A percentile compares a stretch with the other conserved stretches of the same genome.
phyloP scores from a whole-genome alignment of 192 early-diverging fungal species.

The Podochytrium sp. region DNA sequence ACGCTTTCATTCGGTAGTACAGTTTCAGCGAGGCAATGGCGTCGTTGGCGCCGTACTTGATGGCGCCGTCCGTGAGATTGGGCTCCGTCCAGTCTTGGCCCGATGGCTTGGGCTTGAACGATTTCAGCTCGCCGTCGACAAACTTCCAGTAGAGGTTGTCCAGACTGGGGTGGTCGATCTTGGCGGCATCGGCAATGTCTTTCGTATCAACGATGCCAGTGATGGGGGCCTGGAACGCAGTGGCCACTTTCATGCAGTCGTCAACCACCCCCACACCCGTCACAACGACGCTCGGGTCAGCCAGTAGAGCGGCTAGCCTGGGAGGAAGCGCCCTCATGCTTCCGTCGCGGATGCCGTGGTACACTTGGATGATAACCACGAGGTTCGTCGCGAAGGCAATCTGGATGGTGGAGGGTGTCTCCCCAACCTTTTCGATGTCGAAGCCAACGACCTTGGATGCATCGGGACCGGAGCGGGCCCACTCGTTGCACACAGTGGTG shows the following conservation, averaged over 20 bases:
- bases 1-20: no score
- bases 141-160: neutral
- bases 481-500: no score
- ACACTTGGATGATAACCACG: neutral
- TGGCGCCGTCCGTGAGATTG: neutral
- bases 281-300: neutral
- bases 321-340: neutral
- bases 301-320: neutral
- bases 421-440: neutral
- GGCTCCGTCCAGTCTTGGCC: neutral
- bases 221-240: neutral
- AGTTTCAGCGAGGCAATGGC: no score
- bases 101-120: neutral
- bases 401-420: neutral
- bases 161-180: neutral
- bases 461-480: no score
- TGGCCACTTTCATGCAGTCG: neutral
- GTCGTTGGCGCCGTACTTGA: neutral
- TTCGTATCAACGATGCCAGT: neutral
- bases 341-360: neutral
- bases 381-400: neutral
- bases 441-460: neutral
- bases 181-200: neutral
- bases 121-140: neutral
- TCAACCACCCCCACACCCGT: neutral